Conservation (phyloP, 441 rosid species). For the Daphne laureola region DNA sequence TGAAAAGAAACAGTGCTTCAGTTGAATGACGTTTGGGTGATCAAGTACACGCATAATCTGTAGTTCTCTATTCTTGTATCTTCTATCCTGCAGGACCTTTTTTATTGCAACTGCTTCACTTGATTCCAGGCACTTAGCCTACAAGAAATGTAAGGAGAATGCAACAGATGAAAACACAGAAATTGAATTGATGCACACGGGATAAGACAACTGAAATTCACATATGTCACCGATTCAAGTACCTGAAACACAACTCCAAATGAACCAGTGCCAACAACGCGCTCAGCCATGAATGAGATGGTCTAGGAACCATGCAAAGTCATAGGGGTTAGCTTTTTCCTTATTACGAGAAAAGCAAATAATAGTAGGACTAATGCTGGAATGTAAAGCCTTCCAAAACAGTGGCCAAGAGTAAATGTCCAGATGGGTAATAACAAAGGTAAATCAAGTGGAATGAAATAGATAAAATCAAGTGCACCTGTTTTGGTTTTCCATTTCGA, state of each 20-base stretch:
- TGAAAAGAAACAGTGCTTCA: constrained; percentile 76
- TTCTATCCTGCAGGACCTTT: constrained; percentile 89
- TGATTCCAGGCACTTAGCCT: constrained; percentile 86
- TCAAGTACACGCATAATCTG: constrained; percentile 62
- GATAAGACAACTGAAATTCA: background rate
- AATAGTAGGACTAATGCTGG: constrained; percentile 4
- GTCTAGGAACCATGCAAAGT: constrained; percentile 34
- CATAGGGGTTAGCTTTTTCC: constrained; percentile 1
- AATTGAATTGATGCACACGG: background rate
- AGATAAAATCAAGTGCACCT: constrained; percentile 35
- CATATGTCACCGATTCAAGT: constrained; percentile 16
- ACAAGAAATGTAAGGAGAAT: constrained; percentile 4
- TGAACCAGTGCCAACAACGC: constrained; percentile 80
- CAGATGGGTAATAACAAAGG: constrained; percentile 9
- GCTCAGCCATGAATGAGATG: constrained; percentile 84
- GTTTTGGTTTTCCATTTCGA: constrained; percentile 81
- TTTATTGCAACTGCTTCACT: constrained; percentile 82
- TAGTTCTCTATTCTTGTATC: constrained; percentile 91
- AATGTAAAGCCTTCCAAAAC: background rate
- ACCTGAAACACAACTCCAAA: constrained; percentile 95
- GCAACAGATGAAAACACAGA: background rate
- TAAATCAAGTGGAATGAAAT: constrained; percentile 5
- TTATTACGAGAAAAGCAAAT: constrained; percentile 1
- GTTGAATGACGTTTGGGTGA: constrained; percentile 71
- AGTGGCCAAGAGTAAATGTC: background rate